Evolutionary conservation across 2,329 filamentous ascomycete species (phyloP).

Genomic region (Neurospora crassa): DNA sequence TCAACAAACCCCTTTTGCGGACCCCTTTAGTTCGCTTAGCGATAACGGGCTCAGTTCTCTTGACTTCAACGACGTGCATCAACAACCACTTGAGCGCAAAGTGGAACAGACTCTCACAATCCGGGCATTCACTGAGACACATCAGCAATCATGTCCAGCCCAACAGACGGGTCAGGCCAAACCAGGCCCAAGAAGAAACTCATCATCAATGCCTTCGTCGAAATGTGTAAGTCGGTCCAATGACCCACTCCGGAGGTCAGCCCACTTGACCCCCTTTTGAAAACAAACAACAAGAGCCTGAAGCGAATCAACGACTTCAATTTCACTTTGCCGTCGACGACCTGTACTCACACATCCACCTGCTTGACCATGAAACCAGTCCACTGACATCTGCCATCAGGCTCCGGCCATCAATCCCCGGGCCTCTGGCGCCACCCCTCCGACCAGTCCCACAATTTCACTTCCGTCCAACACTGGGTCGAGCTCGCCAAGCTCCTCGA

Average conservation of each 20-base stretch:
- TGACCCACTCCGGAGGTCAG: not conserved
- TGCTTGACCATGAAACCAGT: not conserved
- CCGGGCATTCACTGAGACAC: not conserved
- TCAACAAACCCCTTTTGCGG: not conserved
- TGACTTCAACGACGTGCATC: not conserved
- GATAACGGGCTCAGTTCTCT: not conserved
- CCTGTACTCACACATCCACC: not conserved
- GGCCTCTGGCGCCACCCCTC: conserved; percentile 51
- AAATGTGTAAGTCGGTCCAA: conserved; percentile 12
- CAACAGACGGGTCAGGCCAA: conserved; percentile 5
- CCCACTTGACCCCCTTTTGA: not conserved
- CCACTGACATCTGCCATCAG: conserved; percentile 7
- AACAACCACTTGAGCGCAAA: not conserved
- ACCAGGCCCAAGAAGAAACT: conserved; percentile 12
- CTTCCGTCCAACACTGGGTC: conserved; percentile 50
- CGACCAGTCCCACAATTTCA: conserved; percentile 53
- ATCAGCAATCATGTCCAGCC: not conserved
- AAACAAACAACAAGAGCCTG: not conserved
- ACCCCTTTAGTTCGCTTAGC: not conserved
- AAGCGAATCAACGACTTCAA: not conserved
- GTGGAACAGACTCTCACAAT: not conserved
- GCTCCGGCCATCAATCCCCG: conserved; percentile 37
- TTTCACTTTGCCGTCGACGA: not conserved
- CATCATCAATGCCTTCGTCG: conserved; percentile 16
- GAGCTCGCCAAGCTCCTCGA: conserved; percentile 51